Conservation (phyloP, 805 yeast species). For the Suhomyces vadensis region DNA sequence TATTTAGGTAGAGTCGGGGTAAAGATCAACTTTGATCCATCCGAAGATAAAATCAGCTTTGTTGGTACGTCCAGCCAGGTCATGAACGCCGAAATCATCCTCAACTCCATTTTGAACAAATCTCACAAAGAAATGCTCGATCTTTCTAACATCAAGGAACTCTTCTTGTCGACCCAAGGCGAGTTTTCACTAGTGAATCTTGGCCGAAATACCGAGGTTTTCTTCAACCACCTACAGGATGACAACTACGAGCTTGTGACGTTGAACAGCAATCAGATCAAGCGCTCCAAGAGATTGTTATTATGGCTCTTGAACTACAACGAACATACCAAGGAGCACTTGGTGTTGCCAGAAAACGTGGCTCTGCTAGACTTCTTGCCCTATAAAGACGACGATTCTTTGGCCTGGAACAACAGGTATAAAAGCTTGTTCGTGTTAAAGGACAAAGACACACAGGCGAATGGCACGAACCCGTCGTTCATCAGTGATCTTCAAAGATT, state of each 20-base stretch:
- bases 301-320: constrained; percentile 41
- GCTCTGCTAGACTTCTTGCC: constrained; percentile 21
- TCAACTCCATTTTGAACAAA: constrained; percentile 31
- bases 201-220: constrained; percentile 36
- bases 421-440: constrained; percentile 9
- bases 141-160: constrained; percentile 25
- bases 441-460: not conserved
- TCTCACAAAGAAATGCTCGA: constrained; percentile 32
- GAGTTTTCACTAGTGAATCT: constrained; percentile 26
- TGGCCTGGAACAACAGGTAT: constrained; percentile 33
- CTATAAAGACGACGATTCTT: constrained; percentile 30
- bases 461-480: constrained; percentile 4
- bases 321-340: constrained; percentile 20
- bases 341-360: constrained; percentile 19
- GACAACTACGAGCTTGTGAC: constrained; percentile 33
- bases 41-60: constrained; percentile 32
- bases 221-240: constrained; percentile 29
- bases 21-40: constrained; percentile 33
- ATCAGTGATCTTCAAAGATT: constrained; percentile 13
- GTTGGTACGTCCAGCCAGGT: constrained; percentile 44
- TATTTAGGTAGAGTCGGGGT: constrained; percentile 45
- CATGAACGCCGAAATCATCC: constrained; percentile 45
- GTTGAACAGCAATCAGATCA: constrained; percentile 27
- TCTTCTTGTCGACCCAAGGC: constrained; percentile 30
- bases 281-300: constrained; percentile 38